Percentiles rank a stretch among this genome's conserved stretches.
These are phyloP conservation scores for Colletotrichum caudatum DNA, from an alignment of 2,329 filamentous ascomycete species.

Conservation along the genomic window DNA sequence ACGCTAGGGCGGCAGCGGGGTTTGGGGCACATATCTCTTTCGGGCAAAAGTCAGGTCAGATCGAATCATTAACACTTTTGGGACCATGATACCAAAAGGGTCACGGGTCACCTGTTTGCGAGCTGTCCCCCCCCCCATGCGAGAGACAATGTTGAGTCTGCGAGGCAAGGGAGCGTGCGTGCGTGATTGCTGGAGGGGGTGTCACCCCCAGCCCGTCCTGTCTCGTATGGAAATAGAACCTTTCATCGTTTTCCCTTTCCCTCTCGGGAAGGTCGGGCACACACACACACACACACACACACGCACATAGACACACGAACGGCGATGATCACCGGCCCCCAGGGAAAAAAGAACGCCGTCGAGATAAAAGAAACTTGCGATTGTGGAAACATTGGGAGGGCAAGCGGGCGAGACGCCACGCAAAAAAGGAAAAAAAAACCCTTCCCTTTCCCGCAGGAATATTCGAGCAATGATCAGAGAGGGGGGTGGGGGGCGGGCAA, in stretches of 20 bases:
- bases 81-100: neutral
- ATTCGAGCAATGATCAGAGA: constrained; percentile 2
- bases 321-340: constrained; percentile 5
- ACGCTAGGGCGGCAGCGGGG: constrained; percentile 10
- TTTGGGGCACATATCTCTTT: neutral
- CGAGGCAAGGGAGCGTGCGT: neutral
- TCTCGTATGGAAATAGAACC: constrained; percentile 13
- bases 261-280: neutral
- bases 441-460: neutral
- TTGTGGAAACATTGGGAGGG: constrained; percentile 2
- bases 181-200: neutral
- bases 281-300: no score
- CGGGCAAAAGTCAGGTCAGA: neutral
- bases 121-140: neutral
- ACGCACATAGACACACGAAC: neutral
- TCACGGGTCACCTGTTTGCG: neutral
- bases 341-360: neutral
- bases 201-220: neutral
- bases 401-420: constrained; percentile 18
- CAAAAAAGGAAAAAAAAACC: neutral
- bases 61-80: neutral
- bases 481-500: neutral
- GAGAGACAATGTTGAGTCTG: neutral
- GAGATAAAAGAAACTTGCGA: neutral
- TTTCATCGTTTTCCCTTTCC: neutral